Percentiles rank a stretch among this genome's conserved stretches.
Conservation (phyloP, 306 rosid genomes). For the Sicyos baderoa region DNA sequence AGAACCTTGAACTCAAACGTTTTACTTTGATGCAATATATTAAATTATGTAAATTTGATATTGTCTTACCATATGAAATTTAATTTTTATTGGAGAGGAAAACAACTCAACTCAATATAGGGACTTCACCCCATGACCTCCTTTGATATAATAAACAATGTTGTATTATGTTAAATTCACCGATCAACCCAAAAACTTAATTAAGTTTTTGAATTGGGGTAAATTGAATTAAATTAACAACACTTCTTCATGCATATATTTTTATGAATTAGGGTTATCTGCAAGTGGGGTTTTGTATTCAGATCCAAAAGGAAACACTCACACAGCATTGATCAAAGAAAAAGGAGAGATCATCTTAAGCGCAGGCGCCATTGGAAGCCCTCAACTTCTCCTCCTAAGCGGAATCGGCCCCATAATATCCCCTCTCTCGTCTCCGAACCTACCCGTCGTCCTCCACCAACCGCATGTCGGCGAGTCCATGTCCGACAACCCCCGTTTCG, state of each 20-base stretch:
- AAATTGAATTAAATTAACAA: too few relatives aligned
- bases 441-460: constrained; percentile 21
- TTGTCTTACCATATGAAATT: too few relatives aligned
- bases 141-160: too few relatives aligned
- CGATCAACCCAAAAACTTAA: too few relatives aligned
- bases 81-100: too few relatives aligned
- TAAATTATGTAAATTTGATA: too few relatives aligned
- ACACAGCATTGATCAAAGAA: constrained; percentile 11
- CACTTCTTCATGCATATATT: neutral
- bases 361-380: constrained; percentile 32
- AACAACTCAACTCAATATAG: too few relatives aligned
- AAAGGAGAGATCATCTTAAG: constrained; percentile 27
- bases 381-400: constrained; percentile 27
- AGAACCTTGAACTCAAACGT: too few relatives aligned
- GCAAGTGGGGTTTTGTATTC: constrained; percentile 23
- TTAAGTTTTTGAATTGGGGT: too few relatives aligned
- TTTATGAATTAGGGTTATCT: neutral
- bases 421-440: constrained; percentile 1
- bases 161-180: too few relatives aligned
- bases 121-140: too few relatives aligned
- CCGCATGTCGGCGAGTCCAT: constrained; percentile 24
- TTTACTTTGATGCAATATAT: too few relatives aligned
- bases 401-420: constrained; percentile 20
- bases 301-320: constrained; percentile 20
- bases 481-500: constrained; percentile 27